A percentile compares a stretch with the other conserved stretches of the same genome.
Evolutionary conservation across 768 basidiomycete species (phyloP).

Genomic region (Boletus sp.): DNA sequence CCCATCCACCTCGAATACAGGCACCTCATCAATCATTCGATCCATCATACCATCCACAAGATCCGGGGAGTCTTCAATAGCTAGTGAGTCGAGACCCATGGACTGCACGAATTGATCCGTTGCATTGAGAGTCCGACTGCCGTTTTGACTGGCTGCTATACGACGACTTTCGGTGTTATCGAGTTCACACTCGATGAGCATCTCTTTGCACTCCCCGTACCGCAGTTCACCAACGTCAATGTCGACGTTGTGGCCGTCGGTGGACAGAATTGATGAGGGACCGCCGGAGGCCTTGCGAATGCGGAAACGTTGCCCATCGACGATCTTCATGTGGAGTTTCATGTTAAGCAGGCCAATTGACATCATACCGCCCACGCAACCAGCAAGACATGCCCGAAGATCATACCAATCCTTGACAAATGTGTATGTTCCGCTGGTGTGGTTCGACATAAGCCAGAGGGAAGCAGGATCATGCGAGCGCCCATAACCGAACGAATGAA

Average conservation of each 20-base stretch:
- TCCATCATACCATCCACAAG: constrained; percentile 93
- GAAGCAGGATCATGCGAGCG: constrained; percentile 96
- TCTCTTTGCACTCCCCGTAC: constrained; percentile 96
- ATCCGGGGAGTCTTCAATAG: constrained; percentile 66
- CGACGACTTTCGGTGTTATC: constrained; percentile 60
- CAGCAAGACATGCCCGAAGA: constrained; percentile 86
- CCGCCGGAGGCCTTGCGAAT: constrained; percentile 95
- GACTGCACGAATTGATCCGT: constrained; percentile 88
- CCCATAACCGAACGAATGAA: constrained; percentile 96
- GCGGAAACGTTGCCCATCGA: constrained; percentile 85
- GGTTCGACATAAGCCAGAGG: constrained; percentile 98
- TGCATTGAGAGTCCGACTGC: constrained; percentile 53
- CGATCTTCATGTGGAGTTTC: constrained; percentile 93
- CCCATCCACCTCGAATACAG: constrained; percentile 93
- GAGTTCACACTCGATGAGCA: constrained; percentile 89
- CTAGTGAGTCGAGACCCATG: constrained; percentile 73
- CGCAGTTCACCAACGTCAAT: constrained; percentile 91
- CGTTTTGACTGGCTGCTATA: constrained; percentile 6
- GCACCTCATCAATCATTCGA: constrained; percentile 95
- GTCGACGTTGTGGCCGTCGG: constrained; percentile 94
- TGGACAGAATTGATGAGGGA: constrained; percentile 77
- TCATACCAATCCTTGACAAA: constrained; percentile 99
- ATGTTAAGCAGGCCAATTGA: constrained; percentile 89
- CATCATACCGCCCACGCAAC: constrained; percentile 95
- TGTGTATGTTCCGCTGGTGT: constrained; percentile 95